Base-by-base conservation (phyloP, 768 basidiomycete species). In the Leccinum olivaceopallidum region DNA sequence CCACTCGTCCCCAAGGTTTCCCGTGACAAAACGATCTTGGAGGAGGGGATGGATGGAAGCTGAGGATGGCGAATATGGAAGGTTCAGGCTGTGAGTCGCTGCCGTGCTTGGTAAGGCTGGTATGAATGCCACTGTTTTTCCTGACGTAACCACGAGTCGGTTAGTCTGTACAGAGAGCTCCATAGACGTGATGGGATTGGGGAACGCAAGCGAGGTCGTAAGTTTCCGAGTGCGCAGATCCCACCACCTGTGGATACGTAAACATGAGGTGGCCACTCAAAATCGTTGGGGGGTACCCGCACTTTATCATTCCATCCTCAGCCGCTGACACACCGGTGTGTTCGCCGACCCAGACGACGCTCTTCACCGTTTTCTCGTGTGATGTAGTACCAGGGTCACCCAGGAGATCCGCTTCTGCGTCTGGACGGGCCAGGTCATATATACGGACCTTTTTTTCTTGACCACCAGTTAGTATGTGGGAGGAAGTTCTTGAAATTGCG, bases 391-490 rank as follows among this genome's bases (percentile, higher is more conserved):
- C 82, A 65, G 79, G 71, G 67, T 88, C 89, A 42, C 79, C 80
- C 57, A 97, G 83, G 65, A 94, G 84, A 67, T 91, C 85, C 22
- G 94, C 92, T 62, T 94, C 92, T 28, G 92, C 92, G 67, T 96
- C 94, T 51, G 94, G 91, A 53, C 88, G 80, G 56, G 79, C 79
- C 48, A 99, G 83, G 76, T 98, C 94, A 73, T 97, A 99, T 71
- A 98, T 86, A 64, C 97, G 84, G 55, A 96, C 90, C 77, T 94
- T 96, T 83, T 98, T 98, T 75, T 98, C 97, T 77, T 98, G 91
- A 1, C 96, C 96, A 55, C 95, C 96, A 22, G 92, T 93, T 60
- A 96, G 81, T 60, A 95, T 81, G 73, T 86, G 88, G 5, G 82
- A 79, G 22, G 83, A 75, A 53, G 77, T 76, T 6, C 91, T 87